Evolutionary conservation across 768 basidiomycete species (phyloP), one percentile per base, ranked within the genome.

Genomic region (Trametopsis cervina): DNA sequence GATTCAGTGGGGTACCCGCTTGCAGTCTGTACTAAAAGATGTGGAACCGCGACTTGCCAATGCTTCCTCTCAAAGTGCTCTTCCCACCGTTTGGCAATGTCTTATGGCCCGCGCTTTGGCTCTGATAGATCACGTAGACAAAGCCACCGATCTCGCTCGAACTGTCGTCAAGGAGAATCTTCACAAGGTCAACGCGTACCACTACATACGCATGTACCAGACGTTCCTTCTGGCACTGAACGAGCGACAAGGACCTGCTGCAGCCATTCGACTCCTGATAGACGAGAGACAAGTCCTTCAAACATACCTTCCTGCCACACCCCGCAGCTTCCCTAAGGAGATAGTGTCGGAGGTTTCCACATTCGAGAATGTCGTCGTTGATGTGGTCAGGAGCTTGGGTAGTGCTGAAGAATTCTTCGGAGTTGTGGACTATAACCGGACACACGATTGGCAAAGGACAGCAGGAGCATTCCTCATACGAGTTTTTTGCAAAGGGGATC

Each of bases 401-500:
- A 58, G 72, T 46, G 69, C 71, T 1, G 57, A 57, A 10, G 26
- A 38, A 15, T 40, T 61, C 21, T 36, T 70, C 50, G 39, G 21
- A 52, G 50, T 58, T 40, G 46, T 42, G 17, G 12, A 58, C 36
- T 47, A 52, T 7, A 54, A 57, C 1, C 63, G 60, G 64, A 47
- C 61, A 26, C 44, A 50, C 42, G 54, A 60, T 13, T 63, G 60
- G 17, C 63, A 66, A 45, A 51, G 53, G 40, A 50, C 49, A 18
- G 57, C 70, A 12, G 72, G 71, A 9, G 57, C 68, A 40, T 56
- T 77, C 42, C 63, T 81, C 33, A 61, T 78, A 25, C 63, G 70
- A 42, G 61, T 66, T 1, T 66, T 72, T 33, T 69, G 69, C 41
- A 35, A 58, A 26, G 51, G 58, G 18, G 54, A 61, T 3, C 46